Base-by-base conservation (phyloP, 2,329 filamentous ascomycete species). In the Ophiostoma triangulosporum region DNA sequence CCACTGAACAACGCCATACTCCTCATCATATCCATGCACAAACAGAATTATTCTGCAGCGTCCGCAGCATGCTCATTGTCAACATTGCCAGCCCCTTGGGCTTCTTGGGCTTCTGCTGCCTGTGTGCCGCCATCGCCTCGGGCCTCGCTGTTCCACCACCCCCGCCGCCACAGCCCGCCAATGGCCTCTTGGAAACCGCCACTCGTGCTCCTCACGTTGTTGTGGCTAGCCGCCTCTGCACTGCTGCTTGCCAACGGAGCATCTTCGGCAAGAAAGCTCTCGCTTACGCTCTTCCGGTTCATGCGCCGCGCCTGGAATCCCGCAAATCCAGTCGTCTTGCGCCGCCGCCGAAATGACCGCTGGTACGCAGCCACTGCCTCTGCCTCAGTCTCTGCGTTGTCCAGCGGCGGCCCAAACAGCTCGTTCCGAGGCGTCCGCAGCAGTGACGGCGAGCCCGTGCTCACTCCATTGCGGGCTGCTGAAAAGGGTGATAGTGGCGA, bases 281-380 rank as follows among this genome's bases (percentile, higher is more conserved):
- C 54, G 27, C 54, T 56, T 4, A 54, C 48, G 11, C 64, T 63
- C 52, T 65, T 67, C 52, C 66, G 69, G 56, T 66, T 68, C 32
- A 68, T 65, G 48, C 69, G 69, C 36, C 78, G 69, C 6, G 79
- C 77, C 5, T 73, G 76, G 53, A 83, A 79, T 0, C 79, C 77
- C 0, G 77, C 78, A 57, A 83, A 83, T 0, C 79, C 79, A 0
- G 77, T 81, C 15, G 78, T 81, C 60, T 74, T 78, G 59, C 79
- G 68, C 43, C 79, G 66, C 29, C 73, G 67, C 14, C 74, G 70
- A 57, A 62, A 68, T 3, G 50, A 24, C 20, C 48, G 14, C 20
- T 51, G 55, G 32, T 57, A 55, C 3, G 45, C 40, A 1, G 50
- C 52, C 4, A 54, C 33, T 56, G 60, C 53, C 57, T 65, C 53